These are phyloP conservation scores for Solanum peruvianum DNA, from an alignment of 257 asterid genomes.

Conservation along the genomic window DNA sequence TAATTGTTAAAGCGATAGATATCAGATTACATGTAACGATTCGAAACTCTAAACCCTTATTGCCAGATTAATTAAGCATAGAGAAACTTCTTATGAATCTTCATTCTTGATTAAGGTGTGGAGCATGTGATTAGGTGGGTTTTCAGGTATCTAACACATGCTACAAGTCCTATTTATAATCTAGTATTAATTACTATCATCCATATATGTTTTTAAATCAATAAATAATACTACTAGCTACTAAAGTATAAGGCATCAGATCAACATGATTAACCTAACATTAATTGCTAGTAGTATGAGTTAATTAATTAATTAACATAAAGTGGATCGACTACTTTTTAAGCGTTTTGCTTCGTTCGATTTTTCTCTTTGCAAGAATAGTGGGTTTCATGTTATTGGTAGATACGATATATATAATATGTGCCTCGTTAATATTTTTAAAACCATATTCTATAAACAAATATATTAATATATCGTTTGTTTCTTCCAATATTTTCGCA, in stretches of 20 bases:
- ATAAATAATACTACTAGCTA: not conserved
- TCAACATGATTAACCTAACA: conserved; percentile 18
- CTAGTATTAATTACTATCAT: conserved; percentile 1
- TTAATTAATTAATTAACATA: not conserved
- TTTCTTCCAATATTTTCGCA: not conserved
- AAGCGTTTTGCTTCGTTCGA: not conserved
- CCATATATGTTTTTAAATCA: not conserved
- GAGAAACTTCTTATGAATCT: conserved; percentile 6
- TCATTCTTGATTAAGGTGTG: conserved; percentile 18
- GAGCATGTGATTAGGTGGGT: conserved; percentile 77
- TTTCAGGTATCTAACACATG: conserved; percentile 74
- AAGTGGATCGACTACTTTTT: not conserved
- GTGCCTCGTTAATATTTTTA: not conserved
- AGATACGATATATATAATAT: not conserved
- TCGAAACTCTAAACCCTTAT: not conserved
- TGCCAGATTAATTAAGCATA: not conserved
- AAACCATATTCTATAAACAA: not conserved
- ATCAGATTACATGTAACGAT: not conserved
- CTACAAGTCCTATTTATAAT: conserved; percentile 18
- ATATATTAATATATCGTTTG: not conserved
- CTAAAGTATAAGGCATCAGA: not conserved
- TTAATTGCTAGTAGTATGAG: not conserved
- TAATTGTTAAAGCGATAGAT: not conserved
- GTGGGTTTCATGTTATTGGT: conserved; percentile 62
- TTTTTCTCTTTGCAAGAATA: conserved; percentile 12